These are phyloP conservation scores for Neoscytalidium dimidiatum DNA, from an alignment of 2,329 filamentous ascomycete species.

Conservation along the genomic window DNA sequence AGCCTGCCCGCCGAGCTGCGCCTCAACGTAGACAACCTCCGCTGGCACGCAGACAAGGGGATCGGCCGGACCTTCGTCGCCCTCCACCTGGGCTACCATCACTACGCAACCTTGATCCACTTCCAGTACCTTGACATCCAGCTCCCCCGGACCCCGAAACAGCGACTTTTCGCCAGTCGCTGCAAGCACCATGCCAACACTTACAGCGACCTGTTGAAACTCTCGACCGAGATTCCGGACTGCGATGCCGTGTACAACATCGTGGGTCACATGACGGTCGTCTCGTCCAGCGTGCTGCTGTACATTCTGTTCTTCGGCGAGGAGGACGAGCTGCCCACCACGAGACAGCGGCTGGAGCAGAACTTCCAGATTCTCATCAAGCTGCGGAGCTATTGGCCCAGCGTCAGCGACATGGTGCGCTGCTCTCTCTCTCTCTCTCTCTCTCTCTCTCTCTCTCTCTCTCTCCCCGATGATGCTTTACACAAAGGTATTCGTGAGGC, in stretches of 20 bases:
- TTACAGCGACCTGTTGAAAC: constrained; percentile 45
- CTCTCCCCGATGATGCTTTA: no score
- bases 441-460: no score
- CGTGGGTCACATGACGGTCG: constrained; percentile 50
- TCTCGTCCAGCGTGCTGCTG: constrained; percentile 50
- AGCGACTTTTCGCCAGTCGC: constrained; percentile 26
- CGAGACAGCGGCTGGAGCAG: constrained; percentile 41
- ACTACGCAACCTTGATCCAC: constrained; percentile 51
- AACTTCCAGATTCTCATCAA: constrained; percentile 50
- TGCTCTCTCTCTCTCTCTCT: no score
- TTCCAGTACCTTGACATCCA: constrained; percentile 48
- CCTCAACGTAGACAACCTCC: constrained; percentile 36
- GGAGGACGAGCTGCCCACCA: constrained; percentile 37
- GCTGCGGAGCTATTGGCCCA: constrained; percentile 45
- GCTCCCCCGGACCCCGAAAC: constrained; percentile 23
- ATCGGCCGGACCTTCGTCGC: constrained; percentile 48
- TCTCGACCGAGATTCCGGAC: constrained; percentile 36
- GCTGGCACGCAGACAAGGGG: constrained; percentile 38
- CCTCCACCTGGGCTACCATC: constrained; percentile 50
- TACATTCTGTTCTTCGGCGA: constrained; percentile 48
- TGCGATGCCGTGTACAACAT: constrained; percentile 48
- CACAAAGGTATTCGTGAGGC: no score
- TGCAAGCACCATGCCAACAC: constrained; percentile 35
- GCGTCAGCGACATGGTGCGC: constrained; percentile 9
- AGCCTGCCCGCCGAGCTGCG: background rate